A percentile compares a stretch with the other conserved stretches of the same genome.
Evolutionary conservation across 2,329 filamentous ascomycete genomes (phyloP).

Genomic region (Paecilomyces dactylethromorphus): DNA sequence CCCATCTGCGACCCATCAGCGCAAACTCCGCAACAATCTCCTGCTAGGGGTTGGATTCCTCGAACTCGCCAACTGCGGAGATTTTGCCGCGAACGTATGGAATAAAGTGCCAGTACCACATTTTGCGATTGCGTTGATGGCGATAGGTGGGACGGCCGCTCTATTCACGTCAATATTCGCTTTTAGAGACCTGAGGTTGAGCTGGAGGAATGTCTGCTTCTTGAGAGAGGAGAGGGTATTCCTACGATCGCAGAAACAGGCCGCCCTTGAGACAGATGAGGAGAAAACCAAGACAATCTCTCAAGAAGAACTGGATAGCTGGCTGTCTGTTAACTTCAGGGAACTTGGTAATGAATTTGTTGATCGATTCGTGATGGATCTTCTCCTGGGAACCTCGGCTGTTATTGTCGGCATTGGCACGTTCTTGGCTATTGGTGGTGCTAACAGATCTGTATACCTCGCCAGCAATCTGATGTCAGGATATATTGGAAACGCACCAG

Average conservation of each 20-base stretch:
- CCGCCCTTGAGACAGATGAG: neutral
- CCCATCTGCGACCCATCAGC: neutral
- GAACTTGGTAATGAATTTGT: conserved; percentile 48
- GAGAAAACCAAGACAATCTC: conserved; percentile 12
- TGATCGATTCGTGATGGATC: conserved; percentile 47
- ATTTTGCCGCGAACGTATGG: conserved; percentile 55
- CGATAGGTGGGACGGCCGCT: conserved; percentile 44
- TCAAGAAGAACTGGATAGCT: conserved; percentile 24
- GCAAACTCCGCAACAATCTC: conserved; percentile 14
- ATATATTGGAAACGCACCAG: conserved; percentile 48
- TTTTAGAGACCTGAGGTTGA: conserved; percentile 37
- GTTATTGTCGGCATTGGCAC: conserved; percentile 48
- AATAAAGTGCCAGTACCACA: conserved; percentile 46
- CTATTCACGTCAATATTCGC: conserved; percentile 42
- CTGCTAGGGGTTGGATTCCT: conserved; percentile 43
- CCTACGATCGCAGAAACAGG: conserved; percentile 17
- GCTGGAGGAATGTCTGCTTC: conserved; percentile 42
- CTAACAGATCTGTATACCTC: conserved; percentile 33
- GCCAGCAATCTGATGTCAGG: conserved; percentile 51
- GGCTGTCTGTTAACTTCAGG: conserved; percentile 41
- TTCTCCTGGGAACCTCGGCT: conserved; percentile 44
- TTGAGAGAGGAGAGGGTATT: conserved; percentile 36
- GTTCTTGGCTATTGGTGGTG: conserved; percentile 49
- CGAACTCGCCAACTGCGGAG: conserved; percentile 50
- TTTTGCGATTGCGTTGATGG: conserved; percentile 48